Conservation (phyloP, 176 grass and related monocot species). For the Bolboschoenus planiculmis region DNA sequence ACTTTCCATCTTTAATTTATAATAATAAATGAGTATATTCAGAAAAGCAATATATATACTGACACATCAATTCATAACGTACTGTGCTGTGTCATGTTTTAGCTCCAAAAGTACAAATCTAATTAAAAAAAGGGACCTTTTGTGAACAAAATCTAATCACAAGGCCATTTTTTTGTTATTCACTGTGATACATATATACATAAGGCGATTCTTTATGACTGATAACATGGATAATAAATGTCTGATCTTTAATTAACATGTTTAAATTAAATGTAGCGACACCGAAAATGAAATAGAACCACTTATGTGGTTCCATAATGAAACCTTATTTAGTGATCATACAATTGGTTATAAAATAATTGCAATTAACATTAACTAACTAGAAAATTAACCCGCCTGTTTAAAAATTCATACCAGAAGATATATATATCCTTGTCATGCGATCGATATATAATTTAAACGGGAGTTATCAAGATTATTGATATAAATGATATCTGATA, state of each 20-base stretch:
- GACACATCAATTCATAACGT: too few species aligned
- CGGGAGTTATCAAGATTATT: not conserved
- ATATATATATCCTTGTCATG: not conserved
- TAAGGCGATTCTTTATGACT: not conserved
- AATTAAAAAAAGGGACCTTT: too few species aligned
- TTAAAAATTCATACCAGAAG: not conserved
- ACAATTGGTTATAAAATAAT: not conserved
- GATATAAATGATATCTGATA: not conserved
- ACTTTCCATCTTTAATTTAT: too few species aligned
- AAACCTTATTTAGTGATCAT: conserved; percentile 10
- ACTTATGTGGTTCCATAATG: conserved; percentile 15
- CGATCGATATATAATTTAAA: not conserved
- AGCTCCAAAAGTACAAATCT: too few species aligned
- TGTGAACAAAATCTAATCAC: not conserved
- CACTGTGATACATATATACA: not conserved
- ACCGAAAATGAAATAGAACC: conserved; percentile 20
- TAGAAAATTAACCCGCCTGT: not conserved
- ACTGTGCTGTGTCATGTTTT: too few species aligned
- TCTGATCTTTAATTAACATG: not conserved
- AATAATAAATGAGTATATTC: too few species aligned
- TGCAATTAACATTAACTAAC: not conserved
- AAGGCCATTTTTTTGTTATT: not conserved
- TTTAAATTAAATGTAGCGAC: conserved; percentile 14
- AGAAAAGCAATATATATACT: too few species aligned
- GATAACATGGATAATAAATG: not conserved